These are phyloP conservation scores for Monosporascus sp. DNA, from an alignment of 2,329 filamentous ascomycete genomes.

Conservation along the genomic window DNA sequence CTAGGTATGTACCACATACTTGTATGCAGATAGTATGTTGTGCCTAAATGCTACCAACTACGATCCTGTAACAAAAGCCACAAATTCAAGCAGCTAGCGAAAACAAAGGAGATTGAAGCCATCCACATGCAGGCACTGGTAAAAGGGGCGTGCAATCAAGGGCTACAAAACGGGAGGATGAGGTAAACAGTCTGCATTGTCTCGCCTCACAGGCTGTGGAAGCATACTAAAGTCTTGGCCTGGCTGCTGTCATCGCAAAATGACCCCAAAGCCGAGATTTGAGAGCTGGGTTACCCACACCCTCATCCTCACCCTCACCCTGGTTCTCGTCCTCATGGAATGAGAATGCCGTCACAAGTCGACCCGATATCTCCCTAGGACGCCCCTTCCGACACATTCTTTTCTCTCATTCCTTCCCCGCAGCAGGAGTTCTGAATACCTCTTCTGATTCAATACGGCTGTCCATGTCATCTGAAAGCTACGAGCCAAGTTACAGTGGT, in stretches of 20 bases:
- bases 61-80: background rate
- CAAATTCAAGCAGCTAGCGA: too few relatives aligned
- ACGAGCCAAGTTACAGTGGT: too few relatives aligned
- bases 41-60: background rate
- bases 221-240: too few relatives aligned
- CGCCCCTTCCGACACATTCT: background rate
- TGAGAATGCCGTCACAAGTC: background rate
- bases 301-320: background rate
- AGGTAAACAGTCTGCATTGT: too few relatives aligned
- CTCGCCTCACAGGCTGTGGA: too few relatives aligned
- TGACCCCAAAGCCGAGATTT: background rate
- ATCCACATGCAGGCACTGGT: too few relatives aligned
- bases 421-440: too few relatives aligned
- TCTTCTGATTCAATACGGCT: background rate
- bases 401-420: background rate
- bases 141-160: too few relatives aligned
- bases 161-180: too few relatives aligned
- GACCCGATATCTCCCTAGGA: background rate
- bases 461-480: too few relatives aligned
- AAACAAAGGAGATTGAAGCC: too few relatives aligned
- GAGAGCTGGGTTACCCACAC: background rate
- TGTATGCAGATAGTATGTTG: background rate
- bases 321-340: background rate
- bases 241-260: too few relatives aligned
- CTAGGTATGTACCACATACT: background rate